Base-by-base conservation (phyloP, 306 rosid genomes). In the Cyclanthera cordifolia region DNA sequence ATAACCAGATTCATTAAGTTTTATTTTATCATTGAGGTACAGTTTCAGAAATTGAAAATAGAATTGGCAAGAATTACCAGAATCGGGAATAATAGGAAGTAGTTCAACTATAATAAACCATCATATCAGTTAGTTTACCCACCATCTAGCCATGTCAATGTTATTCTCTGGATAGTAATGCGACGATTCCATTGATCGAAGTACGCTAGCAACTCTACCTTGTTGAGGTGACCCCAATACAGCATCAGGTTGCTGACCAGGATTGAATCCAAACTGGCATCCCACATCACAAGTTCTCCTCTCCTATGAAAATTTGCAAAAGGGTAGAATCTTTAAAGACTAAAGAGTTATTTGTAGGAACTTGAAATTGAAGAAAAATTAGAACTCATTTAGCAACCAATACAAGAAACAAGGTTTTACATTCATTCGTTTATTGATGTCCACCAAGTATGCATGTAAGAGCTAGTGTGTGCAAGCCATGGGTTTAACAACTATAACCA, bases 171-270 rank as follows among this genome's bases (percentile, higher is more conserved):
- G 19, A 82, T 86, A 93, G 76, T 93, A 93, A 54, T 82, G 77
- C 7, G 95, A 39, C 2, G 99, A 93, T 81, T 93, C 99, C 99
- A 93, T 93, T 71, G 99, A 93, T 69, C 88, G 85, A 70, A 82
- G 84, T 78, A 93, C 74, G 43, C 88, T 77, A 37, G 84, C 82
- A 48, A 77, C 77, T 60, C 88, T 90, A 58, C 66, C 73, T 48
- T 75, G 82, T 63, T 34, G 17, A 46, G 70, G 70, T 13, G 70
- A 41, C 24, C 95, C 94, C 82, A 93, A 86, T 69, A 77, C 77
- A 75, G 94, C 99, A 76, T 93, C 99, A 54, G 87, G 74, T 43
- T 23, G 72, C 61, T 56, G 78, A 47, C 68, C 69, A 39, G 74
- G 79, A 75, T 72, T 54, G 71, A 43, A 79, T 61, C 91, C 94